These are phyloP conservation scores for Xeromyces bisporus DNA, from an alignment of 495 filamentous ascomycete species.

Conservation along the genomic window DNA sequence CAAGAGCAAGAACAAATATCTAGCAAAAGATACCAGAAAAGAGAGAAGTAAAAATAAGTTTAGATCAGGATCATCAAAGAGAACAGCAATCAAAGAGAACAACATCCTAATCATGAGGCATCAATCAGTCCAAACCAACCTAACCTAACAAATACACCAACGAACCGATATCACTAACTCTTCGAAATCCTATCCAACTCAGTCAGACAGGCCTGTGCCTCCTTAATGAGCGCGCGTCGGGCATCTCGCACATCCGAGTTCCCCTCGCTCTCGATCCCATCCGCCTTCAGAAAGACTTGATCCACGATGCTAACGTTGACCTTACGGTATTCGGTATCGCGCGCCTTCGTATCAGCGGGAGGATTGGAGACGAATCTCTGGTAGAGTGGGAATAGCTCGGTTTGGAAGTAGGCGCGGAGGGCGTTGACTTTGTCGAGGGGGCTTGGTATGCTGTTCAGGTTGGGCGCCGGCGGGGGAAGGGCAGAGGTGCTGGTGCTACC, in stretches of 20 bases:
- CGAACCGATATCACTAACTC: no score
- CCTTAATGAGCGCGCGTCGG: constrained; percentile 58
- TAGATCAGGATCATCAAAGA: no score
- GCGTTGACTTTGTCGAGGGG: constrained; percentile 55
- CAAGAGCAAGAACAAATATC: no score
- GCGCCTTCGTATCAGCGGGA: constrained; percentile 52
- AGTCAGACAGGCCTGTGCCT: constrained; percentile 50
- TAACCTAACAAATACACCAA: no score
- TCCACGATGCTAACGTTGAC: constrained; percentile 69
- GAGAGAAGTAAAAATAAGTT: no score
- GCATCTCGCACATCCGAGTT: constrained; percentile 44
- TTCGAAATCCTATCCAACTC: constrained; percentile 36
- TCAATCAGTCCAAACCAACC: no score
- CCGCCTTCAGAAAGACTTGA: constrained; percentile 71
- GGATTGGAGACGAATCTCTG: constrained; percentile 44
- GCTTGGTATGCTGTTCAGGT: constrained; percentile 16
- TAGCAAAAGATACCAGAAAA: no score
- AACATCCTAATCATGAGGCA: no score
- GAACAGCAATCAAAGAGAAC: no score
- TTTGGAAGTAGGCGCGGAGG: constrained; percentile 48
- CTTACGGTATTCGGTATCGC: constrained; percentile 61
- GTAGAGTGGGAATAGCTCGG: constrained; percentile 49
- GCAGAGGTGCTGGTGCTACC: constrained; percentile 4
- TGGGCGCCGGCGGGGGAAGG: constrained; percentile 21
- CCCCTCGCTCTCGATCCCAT: constrained; percentile 60